phyloP scores from a whole-genome alignment of 208 protist species.

The Leishmania tarentolae region DNA sequence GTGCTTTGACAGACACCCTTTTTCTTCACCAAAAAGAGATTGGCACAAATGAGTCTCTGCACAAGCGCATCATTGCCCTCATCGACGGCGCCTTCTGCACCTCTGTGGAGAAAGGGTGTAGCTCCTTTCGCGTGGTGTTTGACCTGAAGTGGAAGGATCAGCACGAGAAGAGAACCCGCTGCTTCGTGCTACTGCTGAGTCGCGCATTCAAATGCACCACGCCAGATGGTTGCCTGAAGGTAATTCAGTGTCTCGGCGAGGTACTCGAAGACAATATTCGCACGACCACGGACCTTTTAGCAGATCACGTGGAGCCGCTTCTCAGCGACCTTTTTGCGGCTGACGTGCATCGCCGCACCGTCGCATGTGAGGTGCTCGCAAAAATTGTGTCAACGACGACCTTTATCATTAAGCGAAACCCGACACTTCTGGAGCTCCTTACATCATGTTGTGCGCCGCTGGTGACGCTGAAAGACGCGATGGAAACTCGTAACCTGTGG shows the following conservation, averaged over 20 bases:
- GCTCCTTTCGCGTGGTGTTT: constrained; percentile 75
- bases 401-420: constrained; percentile 70
- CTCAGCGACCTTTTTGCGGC: constrained; percentile 23
- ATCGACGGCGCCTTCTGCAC: constrained; percentile 64
- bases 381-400: constrained; percentile 61
- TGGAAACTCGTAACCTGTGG: constrained; percentile 63
- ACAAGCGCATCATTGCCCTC: constrained; percentile 60
- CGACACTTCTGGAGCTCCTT: constrained; percentile 68
- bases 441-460: constrained; percentile 50
- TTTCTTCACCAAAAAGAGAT: constrained; percentile 73
- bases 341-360: constrained; percentile 40
- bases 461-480: constrained; percentile 52
- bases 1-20: constrained; percentile 73
- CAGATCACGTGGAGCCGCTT: constrained; percentile 41
- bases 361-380: constrained; percentile 69
- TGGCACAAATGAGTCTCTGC: constrained; percentile 46
- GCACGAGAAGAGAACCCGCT: constrained; percentile 76
- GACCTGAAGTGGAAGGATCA: constrained; percentile 79
- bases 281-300: constrained; percentile 70
- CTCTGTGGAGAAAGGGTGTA: constrained; percentile 70
- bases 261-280: constrained; percentile 80
- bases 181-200: constrained; percentile 57
- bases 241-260: constrained; percentile 49
- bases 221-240: constrained; percentile 41
- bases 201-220: constrained; percentile 53